A percentile compares a stretch with the other conserved stretches of the same genome.
These are phyloP conservation scores for Sporisorium sorghi DNA, from an alignment of 1,284 basidiomycete species.

Conservation along the genomic window DNA sequence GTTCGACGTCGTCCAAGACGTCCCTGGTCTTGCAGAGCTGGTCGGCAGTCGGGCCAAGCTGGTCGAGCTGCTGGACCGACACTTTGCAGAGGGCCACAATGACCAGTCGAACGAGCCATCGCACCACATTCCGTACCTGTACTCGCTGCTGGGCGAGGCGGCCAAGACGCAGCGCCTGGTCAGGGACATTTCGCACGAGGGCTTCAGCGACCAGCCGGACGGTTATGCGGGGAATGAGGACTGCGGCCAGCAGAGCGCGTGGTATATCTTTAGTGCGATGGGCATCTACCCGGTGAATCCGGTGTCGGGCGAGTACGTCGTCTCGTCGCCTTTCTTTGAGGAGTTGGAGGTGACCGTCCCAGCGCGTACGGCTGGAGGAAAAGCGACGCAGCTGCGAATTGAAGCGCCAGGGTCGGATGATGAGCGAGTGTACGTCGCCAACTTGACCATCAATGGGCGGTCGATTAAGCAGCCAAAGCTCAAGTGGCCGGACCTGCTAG, in stretches of 20 bases:
- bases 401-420: conserved; percentile 27
- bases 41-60: conserved; percentile 78
- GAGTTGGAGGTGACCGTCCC: conserved; percentile 75
- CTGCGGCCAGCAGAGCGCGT: conserved; percentile 88
- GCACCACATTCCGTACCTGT: conserved; percentile 85
- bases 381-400: conserved; percentile 19
- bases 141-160: conserved; percentile 78
- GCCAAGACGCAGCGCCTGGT: conserved; percentile 79
- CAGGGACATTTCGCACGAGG: conserved; percentile 75
- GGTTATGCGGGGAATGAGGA: conserved; percentile 86
- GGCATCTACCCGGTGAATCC: conserved; percentile 86
- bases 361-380: background rate
- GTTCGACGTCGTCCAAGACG: conserved; percentile 71
- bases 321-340: conserved; percentile 81
- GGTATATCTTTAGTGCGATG: conserved; percentile 82
- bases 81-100: conserved; percentile 83
- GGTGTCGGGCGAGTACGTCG: conserved; percentile 72
- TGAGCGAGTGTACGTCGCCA: conserved; percentile 27
- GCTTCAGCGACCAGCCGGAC: conserved; percentile 78
- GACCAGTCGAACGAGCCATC: conserved; percentile 85
- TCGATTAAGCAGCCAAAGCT: conserved; percentile 26
- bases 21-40: conserved; percentile 76
- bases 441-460: conserved; percentile 29
- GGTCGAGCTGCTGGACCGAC: conserved; percentile 78
- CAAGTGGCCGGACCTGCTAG: conserved; percentile 33